Evolutionary conservation across 495 filamentous ascomycete species (phyloP).

Genomic region (Daldinia caldariorum): DNA sequence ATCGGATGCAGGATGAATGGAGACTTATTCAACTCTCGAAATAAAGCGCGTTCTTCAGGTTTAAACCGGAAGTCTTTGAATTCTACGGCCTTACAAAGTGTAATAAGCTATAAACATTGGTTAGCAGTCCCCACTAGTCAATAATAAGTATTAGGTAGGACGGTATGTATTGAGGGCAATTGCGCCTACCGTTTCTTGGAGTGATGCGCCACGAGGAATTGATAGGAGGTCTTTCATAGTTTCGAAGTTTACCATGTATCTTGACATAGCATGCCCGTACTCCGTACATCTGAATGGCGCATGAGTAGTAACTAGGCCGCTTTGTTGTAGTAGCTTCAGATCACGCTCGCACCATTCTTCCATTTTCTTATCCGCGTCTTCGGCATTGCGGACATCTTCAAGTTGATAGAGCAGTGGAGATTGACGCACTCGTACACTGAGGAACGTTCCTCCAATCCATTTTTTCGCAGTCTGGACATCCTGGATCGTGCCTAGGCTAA

Average conservation of each 20-base stretch:
- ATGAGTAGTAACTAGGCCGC: constrained; percentile 64
- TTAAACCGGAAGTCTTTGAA: constrained; percentile 72
- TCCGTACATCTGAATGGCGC: constrained; percentile 71
- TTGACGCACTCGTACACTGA: constrained; percentile 81
- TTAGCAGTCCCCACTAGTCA: constrained; percentile 48
- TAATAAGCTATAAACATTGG: constrained; percentile 62
- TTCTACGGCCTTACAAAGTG: constrained; percentile 75
- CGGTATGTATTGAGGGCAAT: background rate
- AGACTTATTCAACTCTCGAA: constrained; percentile 83
- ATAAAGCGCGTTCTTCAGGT: constrained; percentile 75
- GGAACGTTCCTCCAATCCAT: constrained; percentile 89
- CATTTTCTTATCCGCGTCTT: constrained; percentile 73
- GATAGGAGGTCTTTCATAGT: constrained; percentile 83
- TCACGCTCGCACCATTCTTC: constrained; percentile 84
- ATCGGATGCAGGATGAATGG: constrained; percentile 79
- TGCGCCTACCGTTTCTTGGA: constrained; percentile 75
- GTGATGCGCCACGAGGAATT: constrained; percentile 66
- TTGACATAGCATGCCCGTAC: constrained; percentile 90
- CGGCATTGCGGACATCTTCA: constrained; percentile 44
- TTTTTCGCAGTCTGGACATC: constrained; percentile 74
- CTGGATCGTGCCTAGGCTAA: constrained; percentile 82
- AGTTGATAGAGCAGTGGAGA: constrained; percentile 85
- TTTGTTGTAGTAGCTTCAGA: constrained; percentile 72
- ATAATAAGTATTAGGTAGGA: background rate
- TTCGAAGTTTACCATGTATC: constrained; percentile 88